Percentiles rank a stretch among this genome's conserved stretches.
Conservation (phyloP, 352 stramenopile species). For the Globisporangium camurandrum region DNA sequence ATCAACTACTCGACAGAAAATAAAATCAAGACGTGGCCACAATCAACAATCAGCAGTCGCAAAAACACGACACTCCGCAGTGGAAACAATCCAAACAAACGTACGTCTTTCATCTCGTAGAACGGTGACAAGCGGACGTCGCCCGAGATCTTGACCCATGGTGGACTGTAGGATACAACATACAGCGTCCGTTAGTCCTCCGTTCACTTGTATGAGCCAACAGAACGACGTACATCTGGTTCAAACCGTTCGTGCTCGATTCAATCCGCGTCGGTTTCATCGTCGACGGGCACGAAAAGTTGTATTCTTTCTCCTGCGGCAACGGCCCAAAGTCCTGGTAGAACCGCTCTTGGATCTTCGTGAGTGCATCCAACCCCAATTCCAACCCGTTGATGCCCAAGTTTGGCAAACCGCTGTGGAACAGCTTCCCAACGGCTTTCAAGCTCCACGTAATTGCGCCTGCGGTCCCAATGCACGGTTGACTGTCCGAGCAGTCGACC, state of each 20-base stretch:
- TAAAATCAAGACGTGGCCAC: slow-evolving; percentile 10
- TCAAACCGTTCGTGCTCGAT: slow-evolving; percentile 68
- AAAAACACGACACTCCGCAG: slow-evolving; percentile 1
- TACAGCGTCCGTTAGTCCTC: neutral
- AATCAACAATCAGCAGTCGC: neutral
- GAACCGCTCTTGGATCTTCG: slow-evolving; percentile 84
- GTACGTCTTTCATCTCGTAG: slow-evolving; percentile 87
- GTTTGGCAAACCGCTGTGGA: slow-evolving; percentile 88
- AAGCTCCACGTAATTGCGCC: slow-evolving; percentile 84
- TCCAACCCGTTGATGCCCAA: slow-evolving; percentile 88
- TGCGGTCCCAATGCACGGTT: slow-evolving; percentile 89
- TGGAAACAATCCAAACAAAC: too few relatives aligned
- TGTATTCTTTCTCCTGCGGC: slow-evolving; percentile 83
- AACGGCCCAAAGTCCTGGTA: slow-evolving; percentile 85
- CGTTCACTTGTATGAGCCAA: neutral
- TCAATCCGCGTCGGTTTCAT: slow-evolving; percentile 86
- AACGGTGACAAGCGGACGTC: slow-evolving; percentile 90
- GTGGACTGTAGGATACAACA: slow-evolving; percentile 36
- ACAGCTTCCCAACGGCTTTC: slow-evolving; percentile 88
- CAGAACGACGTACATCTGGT: slow-evolving; percentile 62
- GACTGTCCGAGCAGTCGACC: slow-evolving; percentile 89
- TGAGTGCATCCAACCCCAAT: slow-evolving; percentile 79
- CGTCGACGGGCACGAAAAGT: slow-evolving; percentile 83
- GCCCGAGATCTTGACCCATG: slow-evolving; percentile 85
- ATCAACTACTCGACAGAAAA: slow-evolving; percentile 40